phyloP scores from a whole-genome alignment of 2,329 filamentous ascomycete genomes.

The Fusarium nematophilum region DNA sequence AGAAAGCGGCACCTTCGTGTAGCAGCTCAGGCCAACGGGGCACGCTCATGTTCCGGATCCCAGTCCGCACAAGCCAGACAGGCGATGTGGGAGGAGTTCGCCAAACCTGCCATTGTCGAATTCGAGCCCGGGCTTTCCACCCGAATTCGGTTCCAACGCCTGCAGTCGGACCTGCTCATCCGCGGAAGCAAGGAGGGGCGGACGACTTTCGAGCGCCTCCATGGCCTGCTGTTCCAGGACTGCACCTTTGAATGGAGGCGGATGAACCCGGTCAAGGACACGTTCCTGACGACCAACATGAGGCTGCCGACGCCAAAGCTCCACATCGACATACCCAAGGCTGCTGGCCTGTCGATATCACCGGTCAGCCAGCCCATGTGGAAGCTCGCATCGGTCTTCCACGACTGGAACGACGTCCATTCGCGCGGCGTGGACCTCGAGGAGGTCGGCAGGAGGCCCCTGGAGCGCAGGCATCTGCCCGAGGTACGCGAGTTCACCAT shows the following conservation, averaged over 20 bases:
- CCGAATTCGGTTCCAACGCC: neutral
- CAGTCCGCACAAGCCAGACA: neutral
- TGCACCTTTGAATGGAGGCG: neutral
- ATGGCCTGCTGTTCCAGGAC: slow-evolving; percentile 4
- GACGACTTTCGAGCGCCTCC: neutral
- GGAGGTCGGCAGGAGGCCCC: neutral
- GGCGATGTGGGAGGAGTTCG: neutral
- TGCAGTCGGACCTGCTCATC: neutral
- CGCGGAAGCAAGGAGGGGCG: neutral
- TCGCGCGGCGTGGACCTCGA: neutral
- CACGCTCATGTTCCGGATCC: neutral
- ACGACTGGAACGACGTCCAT: neutral
- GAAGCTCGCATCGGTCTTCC: slow-evolving; percentile 13
- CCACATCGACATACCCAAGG: too few relatives aligned
- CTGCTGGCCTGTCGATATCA: neutral
- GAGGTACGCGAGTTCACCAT: slow-evolving; percentile 26
- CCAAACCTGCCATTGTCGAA: neutral
- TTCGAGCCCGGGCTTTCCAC: neutral
- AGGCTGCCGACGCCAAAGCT: slow-evolving; percentile 4
- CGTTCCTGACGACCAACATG: slow-evolving; percentile 18
- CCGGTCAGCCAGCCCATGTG: slow-evolving; percentile 6
- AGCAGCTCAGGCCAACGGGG: neutral
- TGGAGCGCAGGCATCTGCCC: slow-evolving; percentile 2
- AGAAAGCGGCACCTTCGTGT: too few relatives aligned
- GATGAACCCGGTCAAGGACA: slow-evolving; percentile 15